Evolutionary conservation across 306 rosid genomes (phyloP).

Genomic region (Dicorynia guianensis): DNA sequence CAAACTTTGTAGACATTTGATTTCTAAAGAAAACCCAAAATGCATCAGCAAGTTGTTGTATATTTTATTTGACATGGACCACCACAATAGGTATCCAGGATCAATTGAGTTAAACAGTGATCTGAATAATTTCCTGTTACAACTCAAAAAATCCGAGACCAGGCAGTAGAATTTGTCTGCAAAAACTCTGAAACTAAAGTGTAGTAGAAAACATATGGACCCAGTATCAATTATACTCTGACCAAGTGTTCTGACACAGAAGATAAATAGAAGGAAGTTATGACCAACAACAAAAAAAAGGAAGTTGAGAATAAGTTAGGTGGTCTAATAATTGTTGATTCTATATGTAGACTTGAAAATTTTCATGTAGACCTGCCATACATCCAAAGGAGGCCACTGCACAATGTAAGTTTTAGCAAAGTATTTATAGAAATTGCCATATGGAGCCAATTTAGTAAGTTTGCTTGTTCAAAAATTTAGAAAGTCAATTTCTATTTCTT

Average conservation of each 20-base stretch:
- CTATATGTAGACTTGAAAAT: not conserved
- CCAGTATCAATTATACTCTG: not conserved
- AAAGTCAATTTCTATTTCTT: conserved; percentile 8
- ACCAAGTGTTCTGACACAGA: not conserved
- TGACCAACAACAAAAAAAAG: not conserved
- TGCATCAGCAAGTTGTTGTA: not conserved
- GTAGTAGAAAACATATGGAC: not conserved
- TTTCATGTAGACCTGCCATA: no score
- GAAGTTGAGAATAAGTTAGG: conserved; percentile 12
- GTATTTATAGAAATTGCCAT: not conserved
- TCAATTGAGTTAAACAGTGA: not conserved
- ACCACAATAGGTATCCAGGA: conserved; percentile 12
- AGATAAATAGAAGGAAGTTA: conserved; percentile 5
- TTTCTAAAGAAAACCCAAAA: not conserved
- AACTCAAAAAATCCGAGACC: not conserved
- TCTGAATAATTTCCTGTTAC: not conserved
- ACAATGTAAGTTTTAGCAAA: not conserved
- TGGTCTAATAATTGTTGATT: not conserved
- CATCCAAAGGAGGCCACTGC: not conserved
- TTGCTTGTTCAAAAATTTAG: not conserved
- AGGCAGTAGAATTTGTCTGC: conserved; percentile 2
- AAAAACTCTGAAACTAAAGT: conserved; percentile 18
- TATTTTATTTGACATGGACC: not conserved
- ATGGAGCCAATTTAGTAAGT: conserved; percentile 20
- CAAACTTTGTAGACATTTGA: not conserved